Conservation (phyloP, 2,329 filamentous ascomycete genomes). For the Hypoxylon rubiginosum region DNA sequence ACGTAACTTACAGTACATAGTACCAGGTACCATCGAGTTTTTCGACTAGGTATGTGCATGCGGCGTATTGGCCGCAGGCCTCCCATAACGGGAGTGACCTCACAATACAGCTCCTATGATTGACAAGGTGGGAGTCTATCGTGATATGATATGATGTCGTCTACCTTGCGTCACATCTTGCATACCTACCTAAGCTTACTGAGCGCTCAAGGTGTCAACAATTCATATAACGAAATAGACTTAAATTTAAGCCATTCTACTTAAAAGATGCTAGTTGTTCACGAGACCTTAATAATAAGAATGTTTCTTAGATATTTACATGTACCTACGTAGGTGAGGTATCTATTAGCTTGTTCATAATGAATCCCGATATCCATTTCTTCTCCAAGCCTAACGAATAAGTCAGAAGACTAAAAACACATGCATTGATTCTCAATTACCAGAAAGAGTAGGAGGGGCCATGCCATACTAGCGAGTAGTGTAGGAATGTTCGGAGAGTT, state of each 20-base stretch:
- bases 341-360: neutral
- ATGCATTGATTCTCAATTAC: conserved; percentile 19
- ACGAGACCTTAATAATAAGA: neutral
- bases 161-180: conserved; percentile 16
- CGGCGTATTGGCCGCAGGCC: conserved; percentile 10
- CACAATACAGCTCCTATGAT: neutral
- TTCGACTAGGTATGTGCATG: conserved; percentile 29
- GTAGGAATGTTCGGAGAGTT: conserved; percentile 25
- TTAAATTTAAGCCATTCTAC: neutral
- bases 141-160: conserved; percentile 31
- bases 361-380: conserved; percentile 20
- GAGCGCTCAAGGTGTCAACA: neutral
- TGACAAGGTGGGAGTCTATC: neutral
- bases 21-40: conserved; percentile 27
- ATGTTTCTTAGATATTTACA: neutral
- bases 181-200: conserved; percentile 19
- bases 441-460: conserved; percentile 38
- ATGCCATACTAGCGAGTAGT: conserved; percentile 1
- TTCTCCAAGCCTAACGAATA: conserved; percentile 1
- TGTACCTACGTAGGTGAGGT: no score
- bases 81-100: conserved; percentile 12
- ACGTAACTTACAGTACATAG: no score
- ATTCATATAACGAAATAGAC: neutral
- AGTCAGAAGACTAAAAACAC: conserved; percentile 5
- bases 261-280: neutral